Evolutionary conservation across 495 filamentous ascomycete genomes (phyloP).

Genomic region (Penicilliopsis zonata): DNA sequence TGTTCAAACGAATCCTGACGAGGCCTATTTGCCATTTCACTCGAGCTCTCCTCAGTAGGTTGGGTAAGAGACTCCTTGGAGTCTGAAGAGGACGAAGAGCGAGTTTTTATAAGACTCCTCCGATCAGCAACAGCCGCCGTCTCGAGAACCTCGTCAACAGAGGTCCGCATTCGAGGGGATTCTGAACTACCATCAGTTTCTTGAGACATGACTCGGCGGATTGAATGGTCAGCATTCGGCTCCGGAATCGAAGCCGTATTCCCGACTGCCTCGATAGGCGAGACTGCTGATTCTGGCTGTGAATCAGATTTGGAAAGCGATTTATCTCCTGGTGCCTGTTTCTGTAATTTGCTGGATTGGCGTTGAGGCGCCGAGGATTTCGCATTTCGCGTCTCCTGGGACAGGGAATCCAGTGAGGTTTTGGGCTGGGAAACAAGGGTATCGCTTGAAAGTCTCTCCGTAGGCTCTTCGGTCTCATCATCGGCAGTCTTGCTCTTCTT

Average conservation of each 20-base stretch:
- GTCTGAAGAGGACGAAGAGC: constrained; percentile 8
- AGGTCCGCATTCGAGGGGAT: constrained; percentile 10
- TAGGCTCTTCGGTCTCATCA: constrained; percentile 52
- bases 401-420: constrained; percentile 35
- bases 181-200: constrained; percentile 14
- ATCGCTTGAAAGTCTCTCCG: too few species aligned
- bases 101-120: constrained; percentile 7
- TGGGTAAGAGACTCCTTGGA: constrained; percentile 12
- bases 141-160: constrained; percentile 5
- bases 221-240: constrained; percentile 16
- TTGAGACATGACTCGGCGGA: constrained; percentile 29
- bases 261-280: constrained; percentile 5
- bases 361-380: constrained; percentile 34
- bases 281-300: constrained; percentile 5
- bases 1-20: constrained; percentile 1
- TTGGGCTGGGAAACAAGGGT: too few species aligned
- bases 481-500: constrained; percentile 64
- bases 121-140: constrained; percentile 3
- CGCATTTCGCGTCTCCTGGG: constrained; percentile 19
- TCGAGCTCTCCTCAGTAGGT: too few species aligned
- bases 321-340: constrained; percentile 38
- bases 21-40: constrained; percentile 4
- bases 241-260: constrained; percentile 4
- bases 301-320: constrained; percentile 30
- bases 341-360: constrained; percentile 64